Evolutionary conservation across 2,329 filamentous ascomycete species (phyloP).

Genomic region (Sporothrix phasma): DNA sequence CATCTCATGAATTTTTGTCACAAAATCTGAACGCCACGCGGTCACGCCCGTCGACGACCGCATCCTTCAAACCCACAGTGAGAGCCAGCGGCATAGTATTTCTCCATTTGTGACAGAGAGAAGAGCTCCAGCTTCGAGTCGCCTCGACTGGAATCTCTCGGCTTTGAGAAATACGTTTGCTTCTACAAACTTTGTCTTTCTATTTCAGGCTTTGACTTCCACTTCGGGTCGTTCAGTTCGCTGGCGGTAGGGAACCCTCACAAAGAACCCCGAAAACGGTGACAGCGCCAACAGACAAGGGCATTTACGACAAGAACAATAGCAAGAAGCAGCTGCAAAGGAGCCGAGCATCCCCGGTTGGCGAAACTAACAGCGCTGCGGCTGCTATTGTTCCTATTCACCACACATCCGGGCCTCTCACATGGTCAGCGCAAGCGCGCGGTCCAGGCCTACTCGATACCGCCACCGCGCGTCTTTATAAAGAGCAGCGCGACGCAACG

Average conservation of each 20-base stretch:
- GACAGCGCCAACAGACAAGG: not conserved
- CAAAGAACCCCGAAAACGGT: not conserved
- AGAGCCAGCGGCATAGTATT: not conserved
- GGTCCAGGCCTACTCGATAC: conserved; percentile 14
- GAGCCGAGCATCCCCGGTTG: not conserved
- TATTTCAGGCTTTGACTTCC: not conserved
- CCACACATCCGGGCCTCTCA: not conserved
- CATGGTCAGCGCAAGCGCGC: conserved; percentile 15
- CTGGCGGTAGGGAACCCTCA: not conserved
- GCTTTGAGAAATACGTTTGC: not conserved
- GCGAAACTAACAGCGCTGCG: conserved; percentile 1
- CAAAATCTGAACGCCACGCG: not conserved
- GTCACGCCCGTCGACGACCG: not conserved
- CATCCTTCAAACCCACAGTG: not conserved
- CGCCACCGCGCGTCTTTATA: conserved; percentile 21
- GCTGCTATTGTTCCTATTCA: conserved; percentile 14
- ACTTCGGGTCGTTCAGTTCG: not conserved
- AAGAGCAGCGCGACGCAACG: conserved; percentile 13
- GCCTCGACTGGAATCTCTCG: not conserved
- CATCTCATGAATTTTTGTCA: not conserved
- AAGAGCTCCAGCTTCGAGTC: not conserved
- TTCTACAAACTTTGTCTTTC: not conserved
- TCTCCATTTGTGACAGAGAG: not conserved
- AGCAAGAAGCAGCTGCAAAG: conserved; percentile 9
- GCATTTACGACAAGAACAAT: conserved; percentile 14